These are phyloP conservation scores for Clavaria fumosa DNA, from an alignment of 768 basidiomycete genomes.

Conservation along the genomic window DNA sequence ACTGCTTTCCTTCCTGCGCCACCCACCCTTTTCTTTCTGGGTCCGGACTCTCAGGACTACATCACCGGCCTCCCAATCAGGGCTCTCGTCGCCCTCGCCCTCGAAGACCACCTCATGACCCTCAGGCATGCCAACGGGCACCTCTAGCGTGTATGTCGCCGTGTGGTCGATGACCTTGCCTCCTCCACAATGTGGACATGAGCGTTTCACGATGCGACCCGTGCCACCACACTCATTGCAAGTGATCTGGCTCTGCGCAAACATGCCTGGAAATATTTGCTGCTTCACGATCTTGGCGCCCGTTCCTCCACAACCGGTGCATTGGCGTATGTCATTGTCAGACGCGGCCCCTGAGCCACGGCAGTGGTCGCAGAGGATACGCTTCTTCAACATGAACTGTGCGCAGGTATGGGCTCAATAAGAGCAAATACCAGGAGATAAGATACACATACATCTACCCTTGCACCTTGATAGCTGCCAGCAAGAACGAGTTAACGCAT, in stretches of 20 bases:
- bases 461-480: slow-evolving; percentile 65
- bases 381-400: slow-evolving; percentile 86
- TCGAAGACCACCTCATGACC: slow-evolving; percentile 88
- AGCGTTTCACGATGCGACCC: slow-evolving; percentile 59
- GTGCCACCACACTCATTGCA: slow-evolving; percentile 79
- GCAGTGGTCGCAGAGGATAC: slow-evolving; percentile 91
- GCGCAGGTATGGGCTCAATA: slow-evolving; percentile 6
- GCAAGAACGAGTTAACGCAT: neutral
- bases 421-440: slow-evolving; percentile 11
- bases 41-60: slow-evolving; percentile 76
- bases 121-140: slow-evolving; percentile 81
- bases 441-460: slow-evolving; percentile 52
- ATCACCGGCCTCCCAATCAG: slow-evolving; percentile 94
- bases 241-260: slow-evolving; percentile 70
- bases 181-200: slow-evolving; percentile 73
- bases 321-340: slow-evolving; percentile 77
- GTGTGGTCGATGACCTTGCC: slow-evolving; percentile 69
- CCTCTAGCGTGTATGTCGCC: slow-evolving; percentile 73
- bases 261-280: slow-evolving; percentile 97
- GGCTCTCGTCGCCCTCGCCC: slow-evolving; percentile 92
- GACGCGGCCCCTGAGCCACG: slow-evolving; percentile 90
- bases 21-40: slow-evolving; percentile 62
- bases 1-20: slow-evolving; percentile 79
- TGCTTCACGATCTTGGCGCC: slow-evolving; percentile 80
- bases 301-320: slow-evolving; percentile 66